phyloP scores from a whole-genome alignment of 2,329 filamentous ascomycete genomes.

The Hirsutella minnesotensis region DNA sequence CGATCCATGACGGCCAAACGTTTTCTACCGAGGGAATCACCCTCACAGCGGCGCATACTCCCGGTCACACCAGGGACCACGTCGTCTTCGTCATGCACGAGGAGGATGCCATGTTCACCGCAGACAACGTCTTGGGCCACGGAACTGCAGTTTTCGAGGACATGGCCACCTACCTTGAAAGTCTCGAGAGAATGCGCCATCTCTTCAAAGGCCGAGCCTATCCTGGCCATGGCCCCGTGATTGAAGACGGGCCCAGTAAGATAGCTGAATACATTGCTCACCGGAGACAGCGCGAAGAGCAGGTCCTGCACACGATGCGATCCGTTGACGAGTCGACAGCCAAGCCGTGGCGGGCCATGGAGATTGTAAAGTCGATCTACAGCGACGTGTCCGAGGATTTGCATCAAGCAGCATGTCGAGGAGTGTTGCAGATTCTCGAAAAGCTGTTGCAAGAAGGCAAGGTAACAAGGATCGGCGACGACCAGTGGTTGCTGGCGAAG shows the following conservation, averaged over 20 bases:
- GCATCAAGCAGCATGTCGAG: conserved; percentile 63
- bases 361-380: conserved; percentile 84
- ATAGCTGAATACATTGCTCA: conserved; percentile 78
- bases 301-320: conserved; percentile 56
- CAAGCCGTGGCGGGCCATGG: conserved; percentile 54
- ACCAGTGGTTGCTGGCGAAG: conserved; percentile 15
- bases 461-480: conserved; percentile 31
- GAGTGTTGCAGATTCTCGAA: conserved; percentile 63
- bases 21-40: conserved; percentile 51
- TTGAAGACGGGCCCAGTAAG: conserved; percentile 59
- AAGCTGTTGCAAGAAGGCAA: conserved; percentile 70
- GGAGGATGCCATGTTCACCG: conserved; percentile 76
- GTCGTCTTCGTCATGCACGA: conserved; percentile 67
- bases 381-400: conserved; percentile 63
- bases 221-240: conserved; percentile 74
- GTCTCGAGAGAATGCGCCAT: conserved; percentile 55
- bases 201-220: conserved; percentile 62
- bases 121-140: conserved; percentile 79
- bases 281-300: conserved; percentile 64
- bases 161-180: conserved; percentile 54
- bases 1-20: conserved; percentile 36
- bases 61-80: conserved; percentile 72
- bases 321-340: conserved; percentile 19
- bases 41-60: conserved; percentile 48
- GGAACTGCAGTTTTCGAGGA: conserved; percentile 81